Evolutionary conservation across 1,284 basidiomycete genomes (phyloP), one percentile per base, ranked within the genome.

Genomic region (Trametes versicolor): DNA sequence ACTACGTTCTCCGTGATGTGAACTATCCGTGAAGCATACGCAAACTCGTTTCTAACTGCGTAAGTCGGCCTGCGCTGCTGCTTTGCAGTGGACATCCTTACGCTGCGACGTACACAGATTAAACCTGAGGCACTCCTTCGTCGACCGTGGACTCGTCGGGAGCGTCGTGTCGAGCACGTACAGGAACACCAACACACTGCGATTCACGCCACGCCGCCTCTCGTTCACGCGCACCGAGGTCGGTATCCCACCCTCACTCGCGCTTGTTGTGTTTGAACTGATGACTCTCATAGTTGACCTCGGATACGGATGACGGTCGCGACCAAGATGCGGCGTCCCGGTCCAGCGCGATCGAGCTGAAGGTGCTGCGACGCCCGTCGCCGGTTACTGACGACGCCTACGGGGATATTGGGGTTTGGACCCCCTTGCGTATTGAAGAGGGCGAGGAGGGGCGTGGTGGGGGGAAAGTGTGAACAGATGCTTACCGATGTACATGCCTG

Each of bases 341-440:
- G 47, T 48, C 47, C 12, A 48, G 47, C 27, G 47, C 21, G 47
- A 27, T 48, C 47, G 47, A 48, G 47, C 9, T 48, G 9, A 48
- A 48, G 47, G 4, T 17, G 47, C 2, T 48, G 47, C 12, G 47
- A 10, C 12, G 47, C 47, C 27, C 21, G 47, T 48, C 47, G 23
- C 45, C 45, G n/a, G 19, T 12, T 4, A 19, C 19, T 21, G 45
- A 47, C 13, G 45, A 39, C 37, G 37, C 15, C 3, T 39, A 17
- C 13, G 5, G 37, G 37, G 37, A 12, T 3, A 3, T 39, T 17
- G 37, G 15, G 12, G 37, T 32, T 3, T 4, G 3, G 29, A 8
- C 29, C 4, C 29, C 29, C 29, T 32, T 32, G 29, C 29, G 29
- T 8, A 4, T 32, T 8, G 29, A 32, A 8, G 29, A 32, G 29